A percentile compares a stretch with the other conserved stretches of the same genome.
Evolutionary conservation across 768 basidiomycete genomes (phyloP).

Genomic region (Kwoniella shandongensis): DNA sequence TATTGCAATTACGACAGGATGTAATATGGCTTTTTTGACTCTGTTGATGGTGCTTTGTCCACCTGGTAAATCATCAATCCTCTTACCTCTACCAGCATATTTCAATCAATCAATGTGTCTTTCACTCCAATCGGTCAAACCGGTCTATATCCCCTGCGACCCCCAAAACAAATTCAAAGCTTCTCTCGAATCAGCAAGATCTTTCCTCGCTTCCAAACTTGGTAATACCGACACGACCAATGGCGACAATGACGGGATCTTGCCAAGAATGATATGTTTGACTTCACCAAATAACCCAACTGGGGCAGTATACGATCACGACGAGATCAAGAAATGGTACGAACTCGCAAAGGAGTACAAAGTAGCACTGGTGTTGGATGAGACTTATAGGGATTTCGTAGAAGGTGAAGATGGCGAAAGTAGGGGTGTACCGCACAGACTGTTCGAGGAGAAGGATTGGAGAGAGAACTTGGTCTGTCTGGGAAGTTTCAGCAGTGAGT

Average conservation of each 20-base stretch:
- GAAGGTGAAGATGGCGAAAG: constrained; percentile 9
- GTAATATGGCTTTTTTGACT: constrained; percentile 70
- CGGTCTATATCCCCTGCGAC: constrained; percentile 61
- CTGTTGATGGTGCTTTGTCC: constrained; percentile 67
- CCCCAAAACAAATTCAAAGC: constrained; percentile 64
- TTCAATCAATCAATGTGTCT: constrained; percentile 62
- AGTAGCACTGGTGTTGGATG: constrained; percentile 75
- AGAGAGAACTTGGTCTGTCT: constrained; percentile 65
- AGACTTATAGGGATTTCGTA: constrained; percentile 83
- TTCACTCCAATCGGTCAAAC: constrained; percentile 63
- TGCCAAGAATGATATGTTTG: constrained; percentile 69
- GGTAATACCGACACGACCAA: constrained; percentile 7
- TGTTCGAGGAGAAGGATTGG: constrained; percentile 59
- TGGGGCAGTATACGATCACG: constrained; percentile 66
- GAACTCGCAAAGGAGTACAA: constrained; percentile 60
- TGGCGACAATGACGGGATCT: constrained; percentile 51
- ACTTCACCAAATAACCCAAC: constrained; percentile 60
- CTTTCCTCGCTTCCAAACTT: too few relatives aligned
- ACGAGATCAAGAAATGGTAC: constrained; percentile 63
- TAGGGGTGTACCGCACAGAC: constrained; percentile 42
- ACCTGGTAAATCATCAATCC: constrained; percentile 65
- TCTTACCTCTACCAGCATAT: constrained; percentile 70
- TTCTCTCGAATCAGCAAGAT: constrained; percentile 56
- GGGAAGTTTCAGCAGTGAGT: constrained; percentile 76
- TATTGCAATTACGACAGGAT: constrained; percentile 69